Percentiles rank a stretch among this genome's conserved stretches.
Conservation (phyloP, 805 yeast species). For the Zygotorulaspora danielsina region DNA sequence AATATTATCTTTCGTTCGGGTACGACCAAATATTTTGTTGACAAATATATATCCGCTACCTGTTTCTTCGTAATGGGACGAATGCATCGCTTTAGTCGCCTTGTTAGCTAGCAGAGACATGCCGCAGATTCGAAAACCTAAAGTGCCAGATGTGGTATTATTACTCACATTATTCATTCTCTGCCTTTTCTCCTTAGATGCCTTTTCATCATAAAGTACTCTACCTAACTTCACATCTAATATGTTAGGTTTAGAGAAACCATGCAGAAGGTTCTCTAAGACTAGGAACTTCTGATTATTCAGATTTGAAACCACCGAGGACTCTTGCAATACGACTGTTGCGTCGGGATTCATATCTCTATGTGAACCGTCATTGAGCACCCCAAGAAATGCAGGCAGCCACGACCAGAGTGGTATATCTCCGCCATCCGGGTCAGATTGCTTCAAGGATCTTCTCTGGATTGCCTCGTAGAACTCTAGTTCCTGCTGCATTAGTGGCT, state of each 20-base stretch:
- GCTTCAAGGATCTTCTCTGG: conserved; percentile 12
- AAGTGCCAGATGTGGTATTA: conserved; percentile 74
- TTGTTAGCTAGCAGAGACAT: conserved; percentile 52
- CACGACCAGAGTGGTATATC: conserved; percentile 27
- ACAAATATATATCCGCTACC: conserved; percentile 46
- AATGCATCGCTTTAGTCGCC: conserved; percentile 18
- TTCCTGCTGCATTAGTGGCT: conserved; percentile 62
- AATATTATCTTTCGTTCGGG: conserved; percentile 43
- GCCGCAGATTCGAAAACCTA: conserved; percentile 80
- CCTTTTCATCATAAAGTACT: conserved; percentile 57
- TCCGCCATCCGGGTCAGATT: conserved; percentile 21
- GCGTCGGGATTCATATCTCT: conserved; percentile 4
- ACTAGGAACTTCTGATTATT: conserved; percentile 47
- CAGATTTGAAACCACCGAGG: background rate
- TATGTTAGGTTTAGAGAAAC: conserved; percentile 62
- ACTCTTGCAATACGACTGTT: conserved; percentile 4
- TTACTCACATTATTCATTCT: conserved; percentile 62
- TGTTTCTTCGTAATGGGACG: conserved; percentile 17
- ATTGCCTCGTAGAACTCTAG: conserved; percentile 59
- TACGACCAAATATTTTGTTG: conserved; percentile 70
- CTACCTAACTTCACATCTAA: conserved; percentile 83
- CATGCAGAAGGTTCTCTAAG: conserved; percentile 62
- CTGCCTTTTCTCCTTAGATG: conserved; percentile 53
- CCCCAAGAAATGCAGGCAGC: conserved; percentile 33
- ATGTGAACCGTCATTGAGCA: conserved; percentile 23